Evolutionary conservation across 768 basidiomycete genomes (phyloP), one percentile per base, ranked within the genome.

Genomic region (Lenzites betulinus): DNA sequence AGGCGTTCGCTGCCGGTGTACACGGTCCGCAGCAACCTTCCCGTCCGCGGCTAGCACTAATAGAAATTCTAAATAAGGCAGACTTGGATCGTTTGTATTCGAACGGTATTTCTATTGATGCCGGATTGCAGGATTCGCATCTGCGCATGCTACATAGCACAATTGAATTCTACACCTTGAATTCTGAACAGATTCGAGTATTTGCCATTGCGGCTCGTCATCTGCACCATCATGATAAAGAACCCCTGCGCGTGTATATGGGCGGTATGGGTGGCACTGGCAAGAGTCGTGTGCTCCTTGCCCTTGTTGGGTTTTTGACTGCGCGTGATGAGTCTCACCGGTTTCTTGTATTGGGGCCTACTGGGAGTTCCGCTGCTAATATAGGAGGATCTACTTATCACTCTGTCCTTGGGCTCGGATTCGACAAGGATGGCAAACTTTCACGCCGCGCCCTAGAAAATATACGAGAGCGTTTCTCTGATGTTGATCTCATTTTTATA

Each of bases 301-400:
- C 69, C 5, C 22, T 71, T 1, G 42, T 47, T n/a, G 0, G 20
- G 0, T 66, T 65, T 23, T 67, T 71, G 51, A 33, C 35, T 7
- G 1, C 9, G 7, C 20, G 63, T 6, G 58, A 58, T 22, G 64
- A 69, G 57, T 1, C 25, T 5, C 55, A 60, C 44, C 41, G 65
- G 7, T 65, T 71, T 36, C 23, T 66, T 8, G 51, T 71, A 0
- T 7, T 69, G 13, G 68, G 64, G 7, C 70, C 71, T 4, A 73
- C 72, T 1, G 71, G 71, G 3, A 23, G 20, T 7, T 16, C 44
- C 3, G 44, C 44, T 15, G 36, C 58, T 22, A 26, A 65, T 2
- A 58, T 70, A 8, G 60, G 52, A 15, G 69, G 69, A 7, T 61
- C 62, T 8, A 70, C 69, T 1, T 70, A 70, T 44, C 69, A 70